Percentiles rank a stretch among this genome's conserved stretches.
These are phyloP conservation scores for Candida xyloterini DNA, from an alignment of 805 yeast genomes.

Conservation along the genomic window DNA sequence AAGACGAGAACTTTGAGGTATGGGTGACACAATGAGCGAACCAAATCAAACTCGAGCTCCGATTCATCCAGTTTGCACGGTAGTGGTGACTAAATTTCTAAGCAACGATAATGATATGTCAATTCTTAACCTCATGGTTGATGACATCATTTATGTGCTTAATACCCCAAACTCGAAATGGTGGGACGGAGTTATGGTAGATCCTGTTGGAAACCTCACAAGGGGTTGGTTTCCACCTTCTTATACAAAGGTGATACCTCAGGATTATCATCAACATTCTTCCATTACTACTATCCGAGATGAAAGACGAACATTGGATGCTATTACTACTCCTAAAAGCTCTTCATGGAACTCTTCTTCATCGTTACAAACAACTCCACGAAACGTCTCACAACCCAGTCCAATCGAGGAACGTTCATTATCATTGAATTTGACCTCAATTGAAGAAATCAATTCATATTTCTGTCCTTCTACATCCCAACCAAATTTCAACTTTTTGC, in stretches of 20 bases:
- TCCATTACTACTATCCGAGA: constrained; percentile 16
- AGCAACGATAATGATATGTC: constrained; percentile 47
- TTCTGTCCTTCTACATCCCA: constrained; percentile 24
- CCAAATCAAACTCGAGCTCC: not conserved
- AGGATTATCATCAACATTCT: constrained; percentile 13
- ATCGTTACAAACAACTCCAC: constrained; percentile 13
- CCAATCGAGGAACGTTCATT: constrained; percentile 4
- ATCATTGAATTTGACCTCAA: constrained; percentile 22
- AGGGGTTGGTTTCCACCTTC: constrained; percentile 88
- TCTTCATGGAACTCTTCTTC: constrained; percentile 12
- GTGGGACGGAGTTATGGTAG: constrained; percentile 77
- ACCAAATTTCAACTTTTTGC: constrained; percentile 32
- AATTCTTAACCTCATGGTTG: constrained; percentile 52
- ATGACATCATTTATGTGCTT: constrained; percentile 71
- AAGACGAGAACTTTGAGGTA: not conserved
- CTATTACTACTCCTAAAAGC: constrained; percentile 3
- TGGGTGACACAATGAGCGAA: constrained; percentile 6
- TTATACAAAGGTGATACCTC: constrained; percentile 43
- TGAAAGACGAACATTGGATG: constrained; percentile 8
- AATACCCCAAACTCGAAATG: constrained; percentile 64
- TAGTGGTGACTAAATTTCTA: constrained; percentile 55
- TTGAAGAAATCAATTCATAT: constrained; percentile 28
- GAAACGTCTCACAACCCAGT: constrained; percentile 1
- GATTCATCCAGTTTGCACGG: constrained; percentile 49
- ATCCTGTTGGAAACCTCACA: constrained; percentile 38